Evolutionary conservation across 257 asterid species (phyloP).

Genomic region (Nyctanthes arbortristis): DNA sequence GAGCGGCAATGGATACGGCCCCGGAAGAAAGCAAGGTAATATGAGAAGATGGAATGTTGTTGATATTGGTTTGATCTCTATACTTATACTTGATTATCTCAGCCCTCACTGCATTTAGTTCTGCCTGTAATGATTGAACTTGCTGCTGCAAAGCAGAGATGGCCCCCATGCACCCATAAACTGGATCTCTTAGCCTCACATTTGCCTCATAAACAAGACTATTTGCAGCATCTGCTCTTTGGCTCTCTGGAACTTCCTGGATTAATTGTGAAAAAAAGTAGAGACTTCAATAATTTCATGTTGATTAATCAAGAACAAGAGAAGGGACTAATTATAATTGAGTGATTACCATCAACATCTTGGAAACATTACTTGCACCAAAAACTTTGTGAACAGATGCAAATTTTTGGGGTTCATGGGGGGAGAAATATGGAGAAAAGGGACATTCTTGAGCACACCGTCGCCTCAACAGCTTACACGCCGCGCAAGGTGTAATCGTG

Average conservation of each 20-base stretch:
- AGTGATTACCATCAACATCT: slow-evolving; percentile 91
- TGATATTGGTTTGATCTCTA: slow-evolving; percentile 32
- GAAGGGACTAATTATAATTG: slow-evolving; percentile 18
- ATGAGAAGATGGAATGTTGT: slow-evolving; percentile 32
- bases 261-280: not conserved
- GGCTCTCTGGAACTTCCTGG: slow-evolving; percentile 79
- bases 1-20: slow-evolving; percentile 40
- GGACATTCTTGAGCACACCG: slow-evolving; percentile 93
- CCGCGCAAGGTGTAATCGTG: slow-evolving; percentile 86
- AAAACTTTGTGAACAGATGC: slow-evolving; percentile 90
- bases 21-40: slow-evolving; percentile 47
- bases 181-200: slow-evolving; percentile 79
- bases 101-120: slow-evolving; percentile 49
- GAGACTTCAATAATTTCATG: not conserved
- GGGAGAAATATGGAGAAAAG: slow-evolving; percentile 83
- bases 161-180: slow-evolving; percentile 89
- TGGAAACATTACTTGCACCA: slow-evolving; percentile 94
- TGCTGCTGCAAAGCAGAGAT: slow-evolving; percentile 73
- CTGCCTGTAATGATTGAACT: slow-evolving; percentile 39
- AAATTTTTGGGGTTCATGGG: slow-evolving; percentile 84
- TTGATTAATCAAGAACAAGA: not conserved
- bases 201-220: slow-evolving; percentile 86
- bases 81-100: slow-evolving; percentile 62
- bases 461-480: slow-evolving; percentile 82
- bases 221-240: slow-evolving; percentile 79